phyloP scores from a whole-genome alignment of 768 basidiomycete species.

The Calvatia gigantea region DNA sequence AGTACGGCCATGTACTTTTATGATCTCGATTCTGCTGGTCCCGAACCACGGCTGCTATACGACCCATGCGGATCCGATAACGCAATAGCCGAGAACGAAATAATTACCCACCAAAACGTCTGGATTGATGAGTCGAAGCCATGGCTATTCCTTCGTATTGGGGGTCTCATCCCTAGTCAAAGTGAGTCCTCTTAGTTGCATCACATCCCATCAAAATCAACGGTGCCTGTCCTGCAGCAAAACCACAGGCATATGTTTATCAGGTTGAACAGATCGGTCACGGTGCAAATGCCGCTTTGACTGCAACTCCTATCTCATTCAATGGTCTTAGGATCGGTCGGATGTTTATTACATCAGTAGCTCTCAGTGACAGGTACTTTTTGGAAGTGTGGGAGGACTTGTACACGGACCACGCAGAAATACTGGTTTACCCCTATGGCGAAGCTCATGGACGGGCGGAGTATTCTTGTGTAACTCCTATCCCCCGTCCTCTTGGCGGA shows the following conservation, averaged over 20 bases:
- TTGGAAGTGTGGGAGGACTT: neutral
- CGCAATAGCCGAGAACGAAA: neutral
- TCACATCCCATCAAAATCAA: too few relatives aligned
- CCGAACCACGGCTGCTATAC: neutral
- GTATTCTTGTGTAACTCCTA: too few relatives aligned
- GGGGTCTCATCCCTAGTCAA: neutral
- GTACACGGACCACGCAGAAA: too few relatives aligned
- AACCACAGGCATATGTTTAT: neutral
- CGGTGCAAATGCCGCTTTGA: neutral
- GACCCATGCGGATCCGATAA: neutral
- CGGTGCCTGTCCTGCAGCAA: neutral
- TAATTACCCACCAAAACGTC: neutral
- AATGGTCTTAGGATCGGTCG: neutral
- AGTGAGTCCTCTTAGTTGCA: neutral
- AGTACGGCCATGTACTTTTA: neutral
- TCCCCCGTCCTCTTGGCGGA: neutral
- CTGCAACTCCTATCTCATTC: neutral
- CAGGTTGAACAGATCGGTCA: neutral
- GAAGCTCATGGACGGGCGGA: too few relatives aligned
- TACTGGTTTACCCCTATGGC: too few relatives aligned
- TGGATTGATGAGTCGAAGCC: neutral
- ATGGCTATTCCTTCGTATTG: neutral
- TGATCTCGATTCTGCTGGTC: neutral
- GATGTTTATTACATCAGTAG: neutral
- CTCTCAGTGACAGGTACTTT: neutral